Conservation (phyloP, 805 yeast species). For the Wickerhamia fluorescens region DNA sequence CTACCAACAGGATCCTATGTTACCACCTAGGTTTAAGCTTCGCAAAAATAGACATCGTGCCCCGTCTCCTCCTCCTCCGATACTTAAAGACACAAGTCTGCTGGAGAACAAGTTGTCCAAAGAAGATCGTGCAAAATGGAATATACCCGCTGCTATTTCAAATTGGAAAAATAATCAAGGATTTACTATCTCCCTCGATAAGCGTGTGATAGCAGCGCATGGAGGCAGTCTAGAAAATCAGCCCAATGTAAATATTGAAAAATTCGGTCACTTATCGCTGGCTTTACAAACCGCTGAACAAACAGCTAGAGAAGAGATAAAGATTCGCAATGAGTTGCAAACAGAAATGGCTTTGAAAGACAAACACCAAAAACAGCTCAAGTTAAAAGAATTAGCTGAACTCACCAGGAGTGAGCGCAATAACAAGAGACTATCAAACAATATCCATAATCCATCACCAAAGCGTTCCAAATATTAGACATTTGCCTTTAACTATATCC, state of each 20-base stretch:
- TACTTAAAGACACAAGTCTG: constrained; percentile 50
- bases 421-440: constrained; percentile 3
- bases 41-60: constrained; percentile 61
- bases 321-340: constrained; percentile 19
- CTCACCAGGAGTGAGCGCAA: constrained; percentile 15
- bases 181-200: constrained; percentile 73
- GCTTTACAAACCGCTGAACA: constrained; percentile 50
- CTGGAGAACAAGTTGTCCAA: constrained; percentile 40
- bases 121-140: constrained; percentile 76
- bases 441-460: constrained; percentile 3
- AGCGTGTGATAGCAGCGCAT: constrained; percentile 50
- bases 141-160: constrained; percentile 84
- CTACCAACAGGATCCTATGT: constrained; percentile 72
- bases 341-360: constrained; percentile 17
- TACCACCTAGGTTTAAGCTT: constrained; percentile 70
- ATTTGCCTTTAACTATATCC: no score
- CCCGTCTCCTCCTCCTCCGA: constrained; percentile 60
- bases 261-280: constrained; percentile 54
- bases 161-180: constrained; percentile 96
- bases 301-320: constrained; percentile 21
- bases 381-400: constrained; percentile 23
- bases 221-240: constrained; percentile 23
- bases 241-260: constrained; percentile 42
- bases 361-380: constrained; percentile 22
- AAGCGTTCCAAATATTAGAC: constrained; percentile 8